A percentile compares a stretch with the other conserved stretches of the same genome.
Evolutionary conservation across 306 rosid genomes (phyloP).

Genomic region (Abrus precatorius): DNA sequence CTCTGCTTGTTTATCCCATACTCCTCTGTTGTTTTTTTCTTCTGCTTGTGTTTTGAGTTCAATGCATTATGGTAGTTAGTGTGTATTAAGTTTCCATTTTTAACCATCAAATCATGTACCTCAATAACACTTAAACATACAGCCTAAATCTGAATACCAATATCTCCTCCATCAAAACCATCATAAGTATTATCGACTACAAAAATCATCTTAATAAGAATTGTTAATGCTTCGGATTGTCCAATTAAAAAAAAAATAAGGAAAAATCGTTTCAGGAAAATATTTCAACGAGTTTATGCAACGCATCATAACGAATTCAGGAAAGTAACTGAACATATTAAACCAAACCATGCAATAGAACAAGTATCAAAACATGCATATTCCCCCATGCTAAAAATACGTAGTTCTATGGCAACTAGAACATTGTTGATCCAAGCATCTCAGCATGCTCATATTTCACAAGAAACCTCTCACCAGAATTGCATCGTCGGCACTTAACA

Average conservation of each 20-base stretch:
- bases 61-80: slow-evolving; percentile 16
- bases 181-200: not conserved
- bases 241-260: not conserved
- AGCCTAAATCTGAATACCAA: not conserved
- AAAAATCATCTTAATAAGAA: slow-evolving; percentile 26
- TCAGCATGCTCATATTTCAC: not conserved
- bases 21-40: not conserved
- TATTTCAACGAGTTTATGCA: slow-evolving; percentile 4
- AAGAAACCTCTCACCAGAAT: slow-evolving; percentile 31
- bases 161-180: slow-evolving; percentile 1
- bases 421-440: slow-evolving; percentile 9
- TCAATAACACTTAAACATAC: slow-evolving; percentile 10
- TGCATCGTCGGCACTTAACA: not conserved
- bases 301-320: slow-evolving; percentile 13
- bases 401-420: slow-evolving; percentile 7
- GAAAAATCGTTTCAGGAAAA: slow-evolving; percentile 7
- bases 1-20: not conserved
- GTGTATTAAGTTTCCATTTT: not conserved
- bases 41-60: slow-evolving; percentile 18
- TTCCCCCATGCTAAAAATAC: not conserved
- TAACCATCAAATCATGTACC: not conserved
- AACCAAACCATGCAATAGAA: slow-evolving; percentile 27
- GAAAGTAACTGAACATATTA: not conserved
- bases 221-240: not conserved
- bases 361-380: slow-evolving; percentile 5